Conservation (phyloP, 768 basidiomycete species). For the Tricholoma furcatifolium region DNA sequence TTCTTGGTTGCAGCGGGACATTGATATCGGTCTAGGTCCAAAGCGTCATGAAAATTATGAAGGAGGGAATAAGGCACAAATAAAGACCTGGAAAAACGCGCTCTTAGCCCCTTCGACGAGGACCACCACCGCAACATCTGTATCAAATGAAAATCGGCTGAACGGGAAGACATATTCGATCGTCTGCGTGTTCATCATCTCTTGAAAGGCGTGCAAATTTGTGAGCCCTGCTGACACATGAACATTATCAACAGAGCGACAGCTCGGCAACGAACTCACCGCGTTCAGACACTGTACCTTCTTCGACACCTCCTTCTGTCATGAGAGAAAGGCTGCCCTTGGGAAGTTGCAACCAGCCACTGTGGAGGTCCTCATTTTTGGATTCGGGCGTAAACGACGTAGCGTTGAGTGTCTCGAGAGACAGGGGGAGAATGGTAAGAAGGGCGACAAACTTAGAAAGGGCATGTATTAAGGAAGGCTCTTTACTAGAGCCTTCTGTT, state of each 20-base stretch:
- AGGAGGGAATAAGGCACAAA: not conserved
- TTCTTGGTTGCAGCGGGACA: slow-evolving; percentile 42
- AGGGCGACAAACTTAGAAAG: slow-evolving; percentile 62
- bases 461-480: slow-evolving; percentile 51
- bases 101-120: slow-evolving; percentile 66
- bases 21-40: slow-evolving; percentile 54
- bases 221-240: slow-evolving; percentile 44
- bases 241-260: not conserved
- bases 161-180: slow-evolving; percentile 78
- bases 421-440: slow-evolving; percentile 54
- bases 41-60: not conserved
- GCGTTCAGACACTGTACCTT: slow-evolving; percentile 62
- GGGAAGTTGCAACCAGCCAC: slow-evolving; percentile 74
- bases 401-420: slow-evolving; percentile 60
- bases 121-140: slow-evolving; percentile 67
- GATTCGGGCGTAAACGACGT: slow-evolving; percentile 62
- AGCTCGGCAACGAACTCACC: slow-evolving; percentile 31
- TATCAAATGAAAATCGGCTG: slow-evolving; percentile 68
- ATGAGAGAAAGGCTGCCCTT: slow-evolving; percentile 57
- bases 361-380: slow-evolving; percentile 68
- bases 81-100: slow-evolving; percentile 64
- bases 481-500: slow-evolving; percentile 13
- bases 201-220: slow-evolving; percentile 65
- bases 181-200: slow-evolving; percentile 61
- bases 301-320: slow-evolving; percentile 64